Base-by-base conservation (phyloP, 495 filamentous ascomycete species). In the Penicillium lagena region DNA sequence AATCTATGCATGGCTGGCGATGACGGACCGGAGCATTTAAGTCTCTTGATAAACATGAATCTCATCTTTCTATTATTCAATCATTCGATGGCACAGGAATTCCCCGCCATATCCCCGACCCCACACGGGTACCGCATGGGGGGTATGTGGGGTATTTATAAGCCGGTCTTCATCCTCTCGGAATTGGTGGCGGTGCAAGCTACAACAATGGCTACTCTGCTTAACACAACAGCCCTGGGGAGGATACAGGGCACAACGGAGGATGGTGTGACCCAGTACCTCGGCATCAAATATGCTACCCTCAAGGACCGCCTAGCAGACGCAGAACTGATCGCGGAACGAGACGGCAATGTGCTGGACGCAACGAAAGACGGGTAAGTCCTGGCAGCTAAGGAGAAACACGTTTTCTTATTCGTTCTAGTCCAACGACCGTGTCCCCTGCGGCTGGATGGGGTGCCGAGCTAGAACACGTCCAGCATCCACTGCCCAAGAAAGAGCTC, bases 261-360 rank as follows among this genome's bases (percentile, higher is more conserved):
- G 5, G 55, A 59, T 1, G 43, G 52, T 1, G 59, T 63, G 9
- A 60, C 54, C n/a, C 54, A 62, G 37, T 67, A 55, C 41, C 47
- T 58, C 7, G 63, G 60, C 2, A 54, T 64, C 35, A 56, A 63
- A 57, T 67, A 67, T 47, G 63, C 63, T 17, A 60, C 50, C n/a
- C 42, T 67, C 12, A 47, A 51, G 15, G 42, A 67, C 40, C 44
- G 61, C 37, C 43, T 67, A 12, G 59, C 63, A 9, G 53, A 59
- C 35, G 58, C 63, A 29, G 50, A 63, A 17, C 40, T 64, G 28
- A 35, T 59, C 22, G 52, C 62, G 36, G 49, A 32, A 11, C 41
- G 50, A 2, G 44, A 52, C 3, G 48, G 52, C 3, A 51, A 47
- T 13, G 34, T 52, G 17, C 43, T 63, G 1, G 60, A 66, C 45